A percentile compares a stretch with the other conserved stretches of the same genome.
These are phyloP conservation scores for Isabelozyma rhagii DNA, from an alignment of 805 yeast genomes.

Conservation along the genomic window DNA sequence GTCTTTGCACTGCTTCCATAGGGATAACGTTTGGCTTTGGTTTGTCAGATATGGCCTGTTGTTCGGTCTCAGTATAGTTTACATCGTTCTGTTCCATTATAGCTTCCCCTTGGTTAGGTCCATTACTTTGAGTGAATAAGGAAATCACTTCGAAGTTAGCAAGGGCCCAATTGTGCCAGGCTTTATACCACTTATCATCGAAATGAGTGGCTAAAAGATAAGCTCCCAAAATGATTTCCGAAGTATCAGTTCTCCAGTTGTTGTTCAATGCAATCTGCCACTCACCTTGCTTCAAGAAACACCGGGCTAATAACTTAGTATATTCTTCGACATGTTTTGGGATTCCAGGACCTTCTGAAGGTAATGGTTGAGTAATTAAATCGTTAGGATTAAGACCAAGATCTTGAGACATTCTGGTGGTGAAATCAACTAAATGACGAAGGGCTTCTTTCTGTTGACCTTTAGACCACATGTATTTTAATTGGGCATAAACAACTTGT, in stretches of 20 bases:
- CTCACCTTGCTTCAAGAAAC: conserved; percentile 96
- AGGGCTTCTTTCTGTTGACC: conserved; percentile 87
- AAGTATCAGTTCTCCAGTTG: conserved; percentile 73
- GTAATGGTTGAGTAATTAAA: conserved; percentile 80
- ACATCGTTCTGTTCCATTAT: conserved; percentile 27
- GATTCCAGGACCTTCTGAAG: conserved; percentile 67
- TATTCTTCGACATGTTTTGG: conserved; percentile 77
- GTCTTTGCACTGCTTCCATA: conserved; percentile 67
- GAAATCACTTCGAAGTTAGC: conserved; percentile 96
- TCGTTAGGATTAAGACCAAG: conserved; percentile 84
- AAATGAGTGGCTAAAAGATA: conserved; percentile 92
- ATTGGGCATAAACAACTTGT: conserved; percentile 93
- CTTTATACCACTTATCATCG: conserved; percentile 92
- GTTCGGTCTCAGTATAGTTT: conserved; percentile 1
- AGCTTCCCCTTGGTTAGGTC: conserved; percentile 13
- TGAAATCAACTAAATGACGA: conserved; percentile 80
- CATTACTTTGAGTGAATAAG: conserved; percentile 35
- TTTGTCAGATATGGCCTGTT: conserved; percentile 14
- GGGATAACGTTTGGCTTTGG: conserved; percentile 25
- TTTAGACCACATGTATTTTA: conserved; percentile 95
- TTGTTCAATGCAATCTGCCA: conserved; percentile 87
- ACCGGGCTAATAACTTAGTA: conserved; percentile 83
- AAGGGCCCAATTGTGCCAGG: conserved; percentile 99
- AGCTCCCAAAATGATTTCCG: conserved; percentile 86
- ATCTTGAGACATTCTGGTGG: conserved; percentile 86